Percentiles rank a stretch among this genome's conserved stretches.
Conservation (phyloP, 345 rosid species). For the Ailanthus altissimus region DNA sequence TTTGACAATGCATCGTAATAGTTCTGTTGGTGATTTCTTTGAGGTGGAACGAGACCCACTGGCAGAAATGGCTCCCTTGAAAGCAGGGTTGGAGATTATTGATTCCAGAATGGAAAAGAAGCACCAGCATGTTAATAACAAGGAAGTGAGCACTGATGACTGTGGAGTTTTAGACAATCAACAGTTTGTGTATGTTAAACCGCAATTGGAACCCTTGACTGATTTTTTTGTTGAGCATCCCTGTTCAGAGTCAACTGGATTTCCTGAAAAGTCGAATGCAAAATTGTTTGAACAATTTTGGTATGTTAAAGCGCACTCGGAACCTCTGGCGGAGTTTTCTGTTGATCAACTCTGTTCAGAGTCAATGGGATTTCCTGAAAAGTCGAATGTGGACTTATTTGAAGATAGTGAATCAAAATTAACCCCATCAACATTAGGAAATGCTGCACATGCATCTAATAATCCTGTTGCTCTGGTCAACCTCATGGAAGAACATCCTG, state of each 20-base stretch:
- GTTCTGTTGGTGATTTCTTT: slow-evolving; percentile 38
- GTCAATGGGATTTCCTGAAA: slow-evolving; percentile 25
- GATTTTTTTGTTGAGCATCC: slow-evolving; percentile 20
- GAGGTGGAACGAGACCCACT: slow-evolving; percentile 45
- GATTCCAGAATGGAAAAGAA: slow-evolving; percentile 33
- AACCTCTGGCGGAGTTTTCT: slow-evolving; percentile 26
- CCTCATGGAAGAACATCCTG: slow-evolving; percentile 34
- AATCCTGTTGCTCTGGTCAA: slow-evolving; percentile 33
- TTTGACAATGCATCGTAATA: slow-evolving; percentile 36
- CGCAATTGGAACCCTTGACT: slow-evolving; percentile 30
- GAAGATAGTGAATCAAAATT: slow-evolving; percentile 38
- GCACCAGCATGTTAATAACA: slow-evolving; percentile 19
- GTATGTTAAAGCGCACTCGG: slow-evolving; percentile 28
- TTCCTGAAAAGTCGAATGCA: slow-evolving; percentile 19
- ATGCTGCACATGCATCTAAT: slow-evolving; percentile 25
- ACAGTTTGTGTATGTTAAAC: slow-evolving; percentile 28
- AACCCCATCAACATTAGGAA: slow-evolving; percentile 31
- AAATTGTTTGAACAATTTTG: slow-evolving; percentile 29
- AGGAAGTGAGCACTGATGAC: slow-evolving; percentile 28
- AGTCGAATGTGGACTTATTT: slow-evolving; percentile 20
- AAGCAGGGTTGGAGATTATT: slow-evolving; percentile 19
- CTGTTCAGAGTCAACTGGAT: slow-evolving; percentile 21
- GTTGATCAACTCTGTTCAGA: slow-evolving; percentile 19
- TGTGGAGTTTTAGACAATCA: slow-evolving; percentile 21
- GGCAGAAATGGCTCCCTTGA: slow-evolving; percentile 28